Base-by-base conservation (phyloP, 257 asterid genomes). In the Solanum acaule region DNA sequence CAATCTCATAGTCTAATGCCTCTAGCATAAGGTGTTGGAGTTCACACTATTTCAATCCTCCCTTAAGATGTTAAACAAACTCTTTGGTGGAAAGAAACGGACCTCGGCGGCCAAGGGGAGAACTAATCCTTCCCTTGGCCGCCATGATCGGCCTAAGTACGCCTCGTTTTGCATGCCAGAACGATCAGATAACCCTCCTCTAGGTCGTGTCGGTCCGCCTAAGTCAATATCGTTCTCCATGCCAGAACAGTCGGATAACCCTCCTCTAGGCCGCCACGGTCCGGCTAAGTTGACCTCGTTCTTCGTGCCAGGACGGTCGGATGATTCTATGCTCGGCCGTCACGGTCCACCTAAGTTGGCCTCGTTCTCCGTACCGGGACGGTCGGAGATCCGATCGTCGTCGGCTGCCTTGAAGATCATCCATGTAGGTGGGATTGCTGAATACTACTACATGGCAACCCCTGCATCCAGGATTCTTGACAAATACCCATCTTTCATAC, bases 401-500 rank as follows among this genome's bases (percentile, higher is more conserved):
- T 87, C 90, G 46, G 89, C 91, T 37, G 94, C 93, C 76, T 63
- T 95, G 88, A 94, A 91, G 90, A 94, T 95, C 91, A 86, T 94
- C 91, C 95, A 93, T 79, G 91, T 93, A 3, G 96, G 98, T 61
- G 98, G 98, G 2, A 79, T 67, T 18, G 91, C 89, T 6, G 98
- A 95, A 87, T 85, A 68, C 86, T 89, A 91, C 90, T 95, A 93
- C 95, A 95, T 94, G 98, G 98, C 96, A 7, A 81, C 92, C 29
- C 98, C 98, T 1, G 98, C 96, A 13, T 84, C 93, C 15, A 86
- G 89, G 77, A 92, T 94, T 85, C 92, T 94, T 18, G 95, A 93
- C 1, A 93, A 95, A 84, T 86, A 95, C 91, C 96, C 95, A 0
- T 86, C 94, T 15, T 92, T 90, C 89, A 49, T 89, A 34, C 87